phyloP scores from a whole-genome alignment of 345 rosid species.

The Moricandia arvensis region DNA sequence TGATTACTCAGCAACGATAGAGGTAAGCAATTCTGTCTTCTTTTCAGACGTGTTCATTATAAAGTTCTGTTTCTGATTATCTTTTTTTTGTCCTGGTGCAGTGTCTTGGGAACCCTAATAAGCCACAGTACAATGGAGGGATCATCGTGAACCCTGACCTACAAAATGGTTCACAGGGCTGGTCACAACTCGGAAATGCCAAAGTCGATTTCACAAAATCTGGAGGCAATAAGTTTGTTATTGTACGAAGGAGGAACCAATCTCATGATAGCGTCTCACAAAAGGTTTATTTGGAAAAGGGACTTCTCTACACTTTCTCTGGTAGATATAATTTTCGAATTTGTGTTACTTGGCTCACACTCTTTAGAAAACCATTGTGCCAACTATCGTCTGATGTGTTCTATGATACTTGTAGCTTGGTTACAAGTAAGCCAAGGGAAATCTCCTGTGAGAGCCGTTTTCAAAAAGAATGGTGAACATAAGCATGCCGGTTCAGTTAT shows the following conservation, averaged over 20 bases:
- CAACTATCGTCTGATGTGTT: background rate
- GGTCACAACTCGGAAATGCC: slow-evolving; percentile 58
- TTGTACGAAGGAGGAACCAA: slow-evolving; percentile 47
- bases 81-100: slow-evolving; percentile 22
- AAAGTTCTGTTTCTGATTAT: background rate
- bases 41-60: background rate
- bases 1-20: slow-evolving; percentile 33
- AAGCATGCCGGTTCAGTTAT: slow-evolving; percentile 48
- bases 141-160: slow-evolving; percentile 65
- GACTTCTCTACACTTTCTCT: slow-evolving; percentile 60
- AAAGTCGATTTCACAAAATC: slow-evolving; percentile 43
- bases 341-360: background rate
- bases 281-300: slow-evolving; percentile 43
- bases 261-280: slow-evolving; percentile 54
- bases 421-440: slow-evolving; percentile 55
- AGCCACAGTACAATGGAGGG: slow-evolving; percentile 78
- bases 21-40: slow-evolving; percentile 10
- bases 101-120: slow-evolving; percentile 57
- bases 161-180: slow-evolving; percentile 47
- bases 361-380: background rate
- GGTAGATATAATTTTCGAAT: slow-evolving; percentile 34
- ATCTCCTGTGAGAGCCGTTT: slow-evolving; percentile 40
- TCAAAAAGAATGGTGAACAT: slow-evolving; percentile 46
- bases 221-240: slow-evolving; percentile 53
- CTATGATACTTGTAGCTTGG: slow-evolving; percentile 56